Evolutionary conservation across 176 grass and related monocot genomes (phyloP).

Genomic region (Rhynchospora tenuis): DNA sequence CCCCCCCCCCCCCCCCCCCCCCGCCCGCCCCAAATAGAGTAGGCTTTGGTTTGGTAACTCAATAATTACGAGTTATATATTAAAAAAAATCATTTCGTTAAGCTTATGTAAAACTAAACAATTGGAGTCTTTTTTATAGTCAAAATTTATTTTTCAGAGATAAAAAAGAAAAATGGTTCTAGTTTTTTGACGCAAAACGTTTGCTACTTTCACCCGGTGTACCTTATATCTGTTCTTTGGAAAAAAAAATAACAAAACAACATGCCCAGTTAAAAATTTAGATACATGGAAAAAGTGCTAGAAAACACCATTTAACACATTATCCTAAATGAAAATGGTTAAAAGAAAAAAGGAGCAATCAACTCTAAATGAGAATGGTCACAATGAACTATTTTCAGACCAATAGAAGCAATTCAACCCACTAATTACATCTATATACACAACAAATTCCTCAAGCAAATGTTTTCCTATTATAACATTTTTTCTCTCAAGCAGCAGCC

Average conservation of each 20-base stretch:
- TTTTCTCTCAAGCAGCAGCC: slow-evolving; percentile 12
- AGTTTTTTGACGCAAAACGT: background rate
- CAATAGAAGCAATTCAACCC: too few relatives aligned
- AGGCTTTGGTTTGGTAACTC: too few relatives aligned
- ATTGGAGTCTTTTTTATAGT: background rate
- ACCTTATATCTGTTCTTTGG: background rate
- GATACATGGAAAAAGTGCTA: background rate
- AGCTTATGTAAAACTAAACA: background rate
- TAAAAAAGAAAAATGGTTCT: background rate
- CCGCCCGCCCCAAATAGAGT: too few relatives aligned
- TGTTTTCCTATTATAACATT: background rate
- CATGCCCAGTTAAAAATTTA: background rate
- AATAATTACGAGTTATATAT: background rate
- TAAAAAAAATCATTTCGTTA: background rate
- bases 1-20: too few relatives aligned
- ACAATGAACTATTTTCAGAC: too few relatives aligned
- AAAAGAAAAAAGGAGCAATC: background rate
- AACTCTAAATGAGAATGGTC: background rate
- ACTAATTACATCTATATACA: background rate
- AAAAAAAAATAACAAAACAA: too few relatives aligned
- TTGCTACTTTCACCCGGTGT: background rate
- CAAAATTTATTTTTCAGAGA: background rate
- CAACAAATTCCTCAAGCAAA: background rate
- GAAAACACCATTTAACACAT: background rate
- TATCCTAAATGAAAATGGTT: background rate